These are phyloP conservation scores for Protomyces pachydermus DNA, from an alignment of 1,139 yeast species.

Conservation along the genomic window DNA sequence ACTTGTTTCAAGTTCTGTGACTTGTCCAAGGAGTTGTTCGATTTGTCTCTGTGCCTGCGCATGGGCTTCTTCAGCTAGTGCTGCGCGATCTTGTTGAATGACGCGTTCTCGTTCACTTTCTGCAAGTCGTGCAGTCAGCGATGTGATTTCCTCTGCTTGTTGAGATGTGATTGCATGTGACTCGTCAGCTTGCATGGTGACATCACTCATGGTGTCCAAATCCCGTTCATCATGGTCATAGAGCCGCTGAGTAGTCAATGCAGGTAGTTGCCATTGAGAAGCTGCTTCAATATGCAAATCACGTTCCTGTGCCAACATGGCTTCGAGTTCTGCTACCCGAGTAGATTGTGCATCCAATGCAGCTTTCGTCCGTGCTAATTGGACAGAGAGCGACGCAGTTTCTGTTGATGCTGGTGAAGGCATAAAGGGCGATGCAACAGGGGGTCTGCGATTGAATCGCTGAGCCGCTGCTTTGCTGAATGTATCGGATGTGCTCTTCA, in stretches of 20 bases:
- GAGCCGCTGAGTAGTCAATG: background rate
- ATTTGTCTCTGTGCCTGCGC: background rate
- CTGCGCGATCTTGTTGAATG: background rate
- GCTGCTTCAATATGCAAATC: constrained; percentile 13
- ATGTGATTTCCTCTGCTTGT: background rate
- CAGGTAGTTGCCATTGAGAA: background rate
- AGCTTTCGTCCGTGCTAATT: constrained; percentile 1
- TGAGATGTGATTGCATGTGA: background rate
- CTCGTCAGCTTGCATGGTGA: background rate
- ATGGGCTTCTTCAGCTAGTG: background rate
- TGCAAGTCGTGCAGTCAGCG: constrained; percentile 4
- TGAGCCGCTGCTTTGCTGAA: background rate
- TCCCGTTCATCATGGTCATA: background rate
- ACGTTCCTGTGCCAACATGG: constrained; percentile 5
- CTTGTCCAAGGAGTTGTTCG: background rate
- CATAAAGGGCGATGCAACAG: background rate
- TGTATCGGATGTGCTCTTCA: constrained; percentile 24
- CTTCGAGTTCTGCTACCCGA: constrained; percentile 10
- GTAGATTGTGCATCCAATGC: constrained; percentile 16
- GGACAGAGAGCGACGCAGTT: constrained; percentile 7
- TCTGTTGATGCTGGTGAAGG: background rate
- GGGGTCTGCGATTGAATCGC: background rate
- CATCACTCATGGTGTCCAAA: background rate
- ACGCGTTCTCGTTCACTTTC: constrained; percentile 4
- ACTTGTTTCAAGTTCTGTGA: background rate